A percentile compares a stretch with the other conserved stretches of the same genome.
phyloP scores from a whole-genome alignment of 2,329 filamentous ascomycete genomes.

The Fusarium proliferatum region DNA sequence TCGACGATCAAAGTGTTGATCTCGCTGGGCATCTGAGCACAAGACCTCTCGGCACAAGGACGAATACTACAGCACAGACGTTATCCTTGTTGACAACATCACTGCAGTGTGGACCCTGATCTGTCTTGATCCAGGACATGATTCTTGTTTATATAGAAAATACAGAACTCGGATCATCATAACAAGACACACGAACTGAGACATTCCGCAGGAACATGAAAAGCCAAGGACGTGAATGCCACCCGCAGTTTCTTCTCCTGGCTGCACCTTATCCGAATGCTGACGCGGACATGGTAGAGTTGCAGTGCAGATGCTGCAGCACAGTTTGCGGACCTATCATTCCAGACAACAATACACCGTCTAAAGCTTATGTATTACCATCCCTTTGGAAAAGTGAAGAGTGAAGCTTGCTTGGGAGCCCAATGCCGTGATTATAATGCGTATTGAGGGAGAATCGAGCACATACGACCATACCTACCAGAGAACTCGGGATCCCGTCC shows the following conservation, averaged over 20 bases:
- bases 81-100: neutral
- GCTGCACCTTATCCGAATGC: constrained; percentile 4
- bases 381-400: neutral
- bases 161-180: neutral
- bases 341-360: neutral
- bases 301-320: constrained; percentile 1
- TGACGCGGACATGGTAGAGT: constrained; percentile 23
- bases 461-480: constrained; percentile 28
- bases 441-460: accelerated
- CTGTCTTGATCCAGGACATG: neutral
- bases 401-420: neutral
- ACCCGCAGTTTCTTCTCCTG: too few relatives aligned
- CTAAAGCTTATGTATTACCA: neutral
- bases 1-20: constrained; percentile 2
- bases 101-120: neutral
- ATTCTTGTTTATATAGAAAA: neutral
- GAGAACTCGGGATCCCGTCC: constrained; percentile 28
- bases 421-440: neutral
- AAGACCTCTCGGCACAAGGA: neutral
- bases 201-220: constrained; percentile 14
- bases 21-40: neutral
- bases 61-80: neutral
- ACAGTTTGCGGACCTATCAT: constrained; percentile 5
- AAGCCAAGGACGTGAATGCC: neutral
- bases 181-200: neutral